Evolutionary conservation across 2,329 filamentous ascomycete species (phyloP), one percentile per base, ranked within the genome.

Genomic region (Sporothrix variecibatus): DNA sequence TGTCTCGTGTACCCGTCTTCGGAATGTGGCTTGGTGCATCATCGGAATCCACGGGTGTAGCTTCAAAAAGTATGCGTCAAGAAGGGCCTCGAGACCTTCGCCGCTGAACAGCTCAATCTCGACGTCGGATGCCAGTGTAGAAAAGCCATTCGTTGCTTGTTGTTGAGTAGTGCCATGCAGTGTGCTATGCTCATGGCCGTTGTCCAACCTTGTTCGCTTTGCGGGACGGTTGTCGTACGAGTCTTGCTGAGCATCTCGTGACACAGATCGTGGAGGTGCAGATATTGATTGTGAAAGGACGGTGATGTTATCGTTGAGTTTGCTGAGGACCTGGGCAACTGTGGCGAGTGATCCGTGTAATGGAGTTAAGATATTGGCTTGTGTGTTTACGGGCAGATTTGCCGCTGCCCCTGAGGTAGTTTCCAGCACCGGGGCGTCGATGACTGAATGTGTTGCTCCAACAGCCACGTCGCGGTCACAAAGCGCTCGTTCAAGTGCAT

Each of bases 21-120:
- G 60, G 60, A 65, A 65, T 11, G 60, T 65, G 20, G 60, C 60
- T 40, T 65, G 60, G 34, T 65, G 60, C 31, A 65, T 40, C 34
- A 65, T 65, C 34, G 60, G 60, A 9, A 65, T 65, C 60, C 60
- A 65, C 15, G 31, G 60, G 23, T 65, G 60, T 9, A 65, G 38
- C 60, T 65, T 65, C 7, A 40, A 40, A 43, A 65, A 65, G 31
- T 65, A 65, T 31, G 60, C 60, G 34, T 65, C 34, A 15, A 65
- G 60, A 34, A 65, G 20, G 7, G 60, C 34, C 15, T 65, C 31
- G 34, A 65, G 34, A 17, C 34, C 20, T 3, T 65, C 60, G 34
- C 34, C 60, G 17, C 34, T 40, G 31, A 65, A 34, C 20, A 65
- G 31, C n/a, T 65, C 60, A 2, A 34, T 43, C 34, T 65, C 60